Conservation (phyloP, 2,329 filamentous ascomycete species). For the Fusarium burgessii region DNA sequence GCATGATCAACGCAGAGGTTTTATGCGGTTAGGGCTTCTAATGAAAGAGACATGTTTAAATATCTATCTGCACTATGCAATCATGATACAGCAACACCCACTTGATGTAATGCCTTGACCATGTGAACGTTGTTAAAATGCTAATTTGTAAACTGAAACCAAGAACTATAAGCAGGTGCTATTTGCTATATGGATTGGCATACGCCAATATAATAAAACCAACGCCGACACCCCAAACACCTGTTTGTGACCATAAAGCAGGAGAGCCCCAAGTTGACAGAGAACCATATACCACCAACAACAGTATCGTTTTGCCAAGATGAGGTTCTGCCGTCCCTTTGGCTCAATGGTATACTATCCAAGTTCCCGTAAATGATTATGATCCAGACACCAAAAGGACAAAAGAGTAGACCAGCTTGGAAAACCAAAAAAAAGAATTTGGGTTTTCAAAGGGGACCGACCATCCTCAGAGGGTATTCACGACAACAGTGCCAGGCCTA, state of each 20-base stretch:
- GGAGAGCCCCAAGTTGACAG: background rate
- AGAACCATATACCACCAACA: background rate
- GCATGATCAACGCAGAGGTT: slow-evolving; percentile 52
- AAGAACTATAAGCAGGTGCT: background rate
- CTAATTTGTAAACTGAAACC: slow-evolving; percentile 17
- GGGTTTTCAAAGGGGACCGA: background rate
- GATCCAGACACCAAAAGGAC: background rate
- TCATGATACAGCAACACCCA: background rate
- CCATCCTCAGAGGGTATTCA: slow-evolving; percentile 26
- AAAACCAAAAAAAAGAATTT: background rate
- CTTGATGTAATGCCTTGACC: background rate
- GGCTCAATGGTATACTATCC: background rate
- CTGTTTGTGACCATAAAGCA: slow-evolving; percentile 3
- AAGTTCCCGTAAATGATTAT: background rate
- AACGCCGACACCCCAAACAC: slow-evolving; percentile 21
- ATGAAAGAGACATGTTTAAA: slow-evolving; percentile 50
- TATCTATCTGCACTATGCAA: background rate
- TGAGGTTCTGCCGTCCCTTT: background rate
- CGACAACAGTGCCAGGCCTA: slow-evolving; percentile 35
- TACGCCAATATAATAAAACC: slow-evolving; percentile 3
- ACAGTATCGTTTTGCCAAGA: background rate
- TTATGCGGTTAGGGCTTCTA: slow-evolving; percentile 53
- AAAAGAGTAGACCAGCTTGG: background rate
- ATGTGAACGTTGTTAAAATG: background rate
- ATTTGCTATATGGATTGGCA: slow-evolving; percentile 5